phyloP scores from a whole-genome alignment of 495 filamentous ascomycete species.

The Aspergillus nanangensis region DNA sequence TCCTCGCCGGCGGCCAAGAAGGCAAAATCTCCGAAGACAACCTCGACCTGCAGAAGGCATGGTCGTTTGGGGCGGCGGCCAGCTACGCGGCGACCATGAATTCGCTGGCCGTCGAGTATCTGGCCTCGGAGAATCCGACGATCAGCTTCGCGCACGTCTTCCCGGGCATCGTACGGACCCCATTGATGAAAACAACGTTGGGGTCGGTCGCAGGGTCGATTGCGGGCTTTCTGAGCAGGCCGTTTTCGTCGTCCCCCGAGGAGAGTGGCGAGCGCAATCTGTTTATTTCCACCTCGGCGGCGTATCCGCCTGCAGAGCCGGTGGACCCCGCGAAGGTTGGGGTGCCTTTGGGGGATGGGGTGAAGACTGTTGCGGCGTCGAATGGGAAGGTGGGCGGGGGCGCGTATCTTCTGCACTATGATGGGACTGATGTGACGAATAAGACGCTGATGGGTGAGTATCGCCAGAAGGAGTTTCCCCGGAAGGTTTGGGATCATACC shows the following conservation, averaged over 20 bases:
- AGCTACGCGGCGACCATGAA: conserved; percentile 45
- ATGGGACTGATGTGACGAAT: conserved; percentile 37
- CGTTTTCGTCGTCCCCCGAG: conserved; percentile 23
- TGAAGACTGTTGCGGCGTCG: conserved; percentile 31
- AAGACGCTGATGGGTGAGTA: conserved; percentile 27
- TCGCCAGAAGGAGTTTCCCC: conserved; percentile 33
- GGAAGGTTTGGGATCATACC: conserved; percentile 47
- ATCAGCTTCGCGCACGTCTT: conserved; percentile 56
- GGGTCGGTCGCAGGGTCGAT: conserved; percentile 5
- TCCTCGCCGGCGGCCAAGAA: conserved; percentile 52
- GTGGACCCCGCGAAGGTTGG: conserved; percentile 21
- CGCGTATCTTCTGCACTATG: conserved; percentile 42
- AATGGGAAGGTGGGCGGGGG: conserved; percentile 46
- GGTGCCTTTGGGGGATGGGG: conserved; percentile 24
- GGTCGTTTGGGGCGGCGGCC: conserved; percentile 19
- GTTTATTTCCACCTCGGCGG: conserved; percentile 47
- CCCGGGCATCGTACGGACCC: conserved; percentile 50
- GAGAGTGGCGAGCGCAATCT: conserved; percentile 54
- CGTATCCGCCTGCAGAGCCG: conserved; percentile 33
- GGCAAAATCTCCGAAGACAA: conserved; percentile 45
- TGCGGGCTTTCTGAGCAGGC: conserved; percentile 19
- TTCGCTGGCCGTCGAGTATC: conserved; percentile 45
- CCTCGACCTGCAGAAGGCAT: conserved; percentile 26
- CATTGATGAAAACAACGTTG: conserved; percentile 17
- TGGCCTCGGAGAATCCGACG: conserved; percentile 44